These are phyloP conservation scores for Serendipita indica DNA, from an alignment of 768 basidiomycete genomes.

Conservation along the genomic window DNA sequence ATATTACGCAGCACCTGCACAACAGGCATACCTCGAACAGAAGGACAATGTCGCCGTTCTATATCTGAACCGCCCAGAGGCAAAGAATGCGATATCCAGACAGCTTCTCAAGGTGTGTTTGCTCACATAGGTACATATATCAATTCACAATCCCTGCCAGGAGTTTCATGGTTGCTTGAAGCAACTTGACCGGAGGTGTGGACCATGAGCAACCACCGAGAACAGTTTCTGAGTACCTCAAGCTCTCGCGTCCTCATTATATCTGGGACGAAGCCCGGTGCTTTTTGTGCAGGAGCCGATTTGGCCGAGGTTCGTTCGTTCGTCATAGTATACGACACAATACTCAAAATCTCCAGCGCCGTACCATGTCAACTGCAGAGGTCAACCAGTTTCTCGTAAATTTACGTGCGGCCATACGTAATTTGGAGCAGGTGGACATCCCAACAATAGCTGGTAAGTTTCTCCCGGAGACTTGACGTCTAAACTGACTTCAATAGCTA, in stretches of 20 bases:
- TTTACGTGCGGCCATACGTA: conserved; percentile 52
- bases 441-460: conserved; percentile 54
- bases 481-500: conserved; percentile 29
- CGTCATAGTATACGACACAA: neutral
- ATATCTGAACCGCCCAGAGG: conserved; percentile 66
- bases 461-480: neutral
- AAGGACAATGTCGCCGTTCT: conserved; percentile 52
- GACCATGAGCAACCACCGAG: conserved; percentile 1
- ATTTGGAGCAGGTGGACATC: conserved; percentile 69
- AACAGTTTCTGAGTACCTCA: conserved; percentile 4
- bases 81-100: conserved; percentile 77
- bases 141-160: conserved; percentile 25
- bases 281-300: conserved; percentile 90
- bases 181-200: conserved; percentile 51
- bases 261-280: conserved; percentile 57
- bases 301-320: conserved; percentile 55
- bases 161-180: conserved; percentile 59
- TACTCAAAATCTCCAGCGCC: neutral
- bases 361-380: conserved; percentile 55
- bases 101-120: conserved; percentile 45
- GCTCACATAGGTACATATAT: conserved; percentile 12
- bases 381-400: conserved; percentile 66
- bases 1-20: neutral
- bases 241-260: conserved; percentile 71
- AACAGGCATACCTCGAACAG: neutral